Evolutionary conservation across 2,329 filamentous ascomycete species (phyloP), one percentile per base, ranked within the genome.

Genomic region (Colletotrichum truncatum): DNA sequence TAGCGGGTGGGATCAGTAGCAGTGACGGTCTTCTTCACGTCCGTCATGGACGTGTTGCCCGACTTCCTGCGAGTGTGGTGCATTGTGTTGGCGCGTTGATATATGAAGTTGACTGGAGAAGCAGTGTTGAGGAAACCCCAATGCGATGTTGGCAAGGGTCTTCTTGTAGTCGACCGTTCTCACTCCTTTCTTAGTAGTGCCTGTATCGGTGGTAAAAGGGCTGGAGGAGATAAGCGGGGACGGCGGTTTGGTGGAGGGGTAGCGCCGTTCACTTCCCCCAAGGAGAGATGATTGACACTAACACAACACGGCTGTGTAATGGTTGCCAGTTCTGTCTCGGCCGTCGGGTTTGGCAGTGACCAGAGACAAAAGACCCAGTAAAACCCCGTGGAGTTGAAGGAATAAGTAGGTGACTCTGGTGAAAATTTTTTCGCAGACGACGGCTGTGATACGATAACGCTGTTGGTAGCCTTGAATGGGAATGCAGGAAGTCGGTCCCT

Each of bases 51-150:
- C 43, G 82, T 80, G 75, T 85, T 85, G 66, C 86, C 85, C 46
- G 86, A 88, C 77, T 82, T 87, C 73, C 83, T 82, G 71, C 86
- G 83, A 64, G 80, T 81, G 74, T 88, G 85, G 75, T 87, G 84
- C 86, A 88, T 88, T 68, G 48, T 57, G 39, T 69, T 60, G 59
- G 46, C 55, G 21, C 34, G 49, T 46, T 43, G 52, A 52, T 52
- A 67, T 63, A 53, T 53, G 61, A 62, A 66, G 69, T 65, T 64
- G 70, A 69, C 41, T 32, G 34, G 38, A 32, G 36, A 34, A 23
- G 16, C 39, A 38, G 21, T 12, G 68, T 18, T 66, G 56, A 68
- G 23, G 21, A 36, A 61, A 30, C 34, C n/a, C n/a, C 23, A 30
- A 25, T 53, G 63, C 52, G 56, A 56, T 58, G 32, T 53, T 57